phyloP scores from a whole-genome alignment of 345 rosid genomes.

The Populus tremula region DNA sequence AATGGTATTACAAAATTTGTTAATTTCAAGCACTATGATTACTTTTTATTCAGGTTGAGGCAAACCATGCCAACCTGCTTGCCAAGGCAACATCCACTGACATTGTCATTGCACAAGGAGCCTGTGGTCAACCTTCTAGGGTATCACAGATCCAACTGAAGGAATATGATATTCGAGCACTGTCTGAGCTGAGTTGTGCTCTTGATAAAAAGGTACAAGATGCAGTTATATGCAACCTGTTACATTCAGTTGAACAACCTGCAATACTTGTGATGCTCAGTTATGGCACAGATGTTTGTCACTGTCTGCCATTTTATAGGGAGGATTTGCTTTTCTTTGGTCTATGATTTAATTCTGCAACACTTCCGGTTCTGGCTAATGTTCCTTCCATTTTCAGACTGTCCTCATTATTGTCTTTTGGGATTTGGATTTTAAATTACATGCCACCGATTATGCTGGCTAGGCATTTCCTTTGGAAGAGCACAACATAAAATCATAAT shows the following conservation, averaged over 20 bases:
- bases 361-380: background rate
- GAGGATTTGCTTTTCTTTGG: background rate
- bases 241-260: background rate
- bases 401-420: background rate
- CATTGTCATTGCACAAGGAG: slow-evolving; percentile 35
- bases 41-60: slow-evolving; percentile 43
- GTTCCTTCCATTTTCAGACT: background rate
- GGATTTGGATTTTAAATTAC: background rate
- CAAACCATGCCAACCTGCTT: slow-evolving; percentile 30
- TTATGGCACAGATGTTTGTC: background rate
- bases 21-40: background rate
- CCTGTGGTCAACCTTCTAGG: slow-evolving; percentile 36
- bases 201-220: slow-evolving; percentile 57
- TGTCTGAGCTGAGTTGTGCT: slow-evolving; percentile 46
- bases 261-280: background rate
- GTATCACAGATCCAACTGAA: slow-evolving; percentile 42
- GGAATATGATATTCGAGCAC: slow-evolving; percentile 58
- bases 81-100: slow-evolving; percentile 35
- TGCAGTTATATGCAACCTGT: background rate
- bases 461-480: background rate
- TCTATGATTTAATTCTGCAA: background rate
- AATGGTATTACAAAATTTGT: background rate
- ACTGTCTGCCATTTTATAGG: background rate
- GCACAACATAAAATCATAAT: background rate
- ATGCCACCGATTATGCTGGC: background rate